Base-by-base conservation (phyloP, 768 basidiomycete species). In the Solioccasus polychromus region DNA sequence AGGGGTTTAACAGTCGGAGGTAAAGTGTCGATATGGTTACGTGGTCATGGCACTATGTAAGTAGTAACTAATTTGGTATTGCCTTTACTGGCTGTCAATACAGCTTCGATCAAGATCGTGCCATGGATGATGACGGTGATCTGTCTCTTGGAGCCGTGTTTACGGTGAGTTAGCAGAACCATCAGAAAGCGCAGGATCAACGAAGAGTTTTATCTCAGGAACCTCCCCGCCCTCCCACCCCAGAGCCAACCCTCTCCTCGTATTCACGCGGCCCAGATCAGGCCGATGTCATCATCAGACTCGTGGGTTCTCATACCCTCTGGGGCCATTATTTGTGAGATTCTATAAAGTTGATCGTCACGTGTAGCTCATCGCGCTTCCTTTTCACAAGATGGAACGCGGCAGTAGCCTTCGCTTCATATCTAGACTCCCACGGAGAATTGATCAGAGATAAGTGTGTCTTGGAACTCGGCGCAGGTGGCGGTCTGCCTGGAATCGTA, bases 391-490 rank as follows among this genome's bases (percentile, higher is more conserved):
- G 89, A 49, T 91, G 89, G 88, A 92, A 91, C 57, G 87, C 89
- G 3, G 80, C 87, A 2, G 70, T 83, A 4, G 76, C 83, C 0
- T 75, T 91, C 39, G 85, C 88, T 11, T 72, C 79, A 0, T 88
- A 82, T 59, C 70, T 90, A 2, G 86, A 89, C 49, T 62, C 66
- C 10, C 72, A 83, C 43, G 56, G 58, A 0, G 62, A 72, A 1
- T 53, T 85, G 1, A 82, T 79, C 35, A 54, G 53, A 1, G 66
- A 67, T 6, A 70, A 66, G 28, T 66, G 62, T 38, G 81, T 97
- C 0, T 71, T 97, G 2, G 96, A 99, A 63, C 78, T 98, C 0
- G 96, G 96, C 0, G 96, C 96, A 0, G 96, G 93, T 0, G 94
- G 91, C 1, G 95, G 84, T 3, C 71, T 98, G 6, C 96, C 96